Percentiles rank a stretch among this genome's conserved stretches.
Evolutionary conservation across 2,329 filamentous ascomycete genomes (phyloP).

Genomic region (Atkinsonella texensis): DNA sequence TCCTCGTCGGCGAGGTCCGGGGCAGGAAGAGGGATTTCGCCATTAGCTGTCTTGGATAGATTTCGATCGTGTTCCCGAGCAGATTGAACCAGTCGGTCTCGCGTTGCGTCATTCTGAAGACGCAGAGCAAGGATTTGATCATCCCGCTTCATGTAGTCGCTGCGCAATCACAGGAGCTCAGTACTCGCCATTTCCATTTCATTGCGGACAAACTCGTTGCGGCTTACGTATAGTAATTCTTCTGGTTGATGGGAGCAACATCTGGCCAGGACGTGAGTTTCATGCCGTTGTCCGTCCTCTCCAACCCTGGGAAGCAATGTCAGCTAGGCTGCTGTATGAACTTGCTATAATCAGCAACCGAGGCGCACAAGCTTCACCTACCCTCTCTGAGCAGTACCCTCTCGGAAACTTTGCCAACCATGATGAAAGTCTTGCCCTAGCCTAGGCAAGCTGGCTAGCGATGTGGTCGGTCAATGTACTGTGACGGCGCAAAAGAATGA

Average conservation of each 20-base stretch:
- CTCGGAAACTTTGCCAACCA: conserved; percentile 56
- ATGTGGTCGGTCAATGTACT: not conserved
- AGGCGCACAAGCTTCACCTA: conserved; percentile 19
- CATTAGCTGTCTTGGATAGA: conserved; percentile 61
- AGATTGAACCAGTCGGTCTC: conserved; percentile 71
- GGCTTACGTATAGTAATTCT: conserved; percentile 93
- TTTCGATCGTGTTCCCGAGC: conserved; percentile 82
- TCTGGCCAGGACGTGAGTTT: conserved; percentile 90
- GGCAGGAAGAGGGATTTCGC: conserved; percentile 49
- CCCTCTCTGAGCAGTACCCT: conserved; percentile 52
- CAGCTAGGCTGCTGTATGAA: not conserved
- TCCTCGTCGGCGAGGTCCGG: conserved; percentile 48
- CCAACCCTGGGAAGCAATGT: conserved; percentile 52
- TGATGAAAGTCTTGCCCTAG: conserved; percentile 17
- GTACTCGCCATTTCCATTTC: not conserved
- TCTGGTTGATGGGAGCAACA: conserved; percentile 90
- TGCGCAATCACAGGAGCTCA: conserved; percentile 24
- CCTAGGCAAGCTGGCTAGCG: not conserved
- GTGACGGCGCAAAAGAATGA: not conserved
- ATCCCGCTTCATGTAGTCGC: conserved; percentile 96
- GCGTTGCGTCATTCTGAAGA: conserved; percentile 74
- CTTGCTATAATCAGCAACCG: conserved; percentile 11
- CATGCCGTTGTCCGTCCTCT: conserved; percentile 97
- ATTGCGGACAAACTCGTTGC: not conserved
- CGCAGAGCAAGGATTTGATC: conserved; percentile 87